phyloP scores from a whole-genome alignment of 129 eudicot species.

The Tanacetum coccineum region DNA sequence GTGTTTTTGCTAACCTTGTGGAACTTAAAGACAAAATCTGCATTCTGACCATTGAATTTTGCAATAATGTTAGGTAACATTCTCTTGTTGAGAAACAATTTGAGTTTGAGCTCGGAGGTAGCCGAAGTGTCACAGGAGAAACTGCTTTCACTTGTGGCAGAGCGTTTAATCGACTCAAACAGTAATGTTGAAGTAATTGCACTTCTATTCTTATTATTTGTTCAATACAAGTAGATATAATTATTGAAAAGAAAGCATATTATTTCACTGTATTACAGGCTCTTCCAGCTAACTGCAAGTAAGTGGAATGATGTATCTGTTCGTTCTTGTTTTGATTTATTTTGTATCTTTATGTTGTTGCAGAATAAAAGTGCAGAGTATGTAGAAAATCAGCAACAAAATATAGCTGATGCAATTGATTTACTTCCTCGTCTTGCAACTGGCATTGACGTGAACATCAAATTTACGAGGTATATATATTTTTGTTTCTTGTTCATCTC shows the following conservation, averaged over 20 bases:
- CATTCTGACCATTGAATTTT: slow-evolving; percentile 9
- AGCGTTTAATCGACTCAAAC: slow-evolving; percentile 79
- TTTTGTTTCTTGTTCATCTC: slow-evolving; percentile 11
- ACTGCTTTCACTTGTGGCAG: slow-evolving; percentile 85
- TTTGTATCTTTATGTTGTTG: slow-evolving; percentile 22
- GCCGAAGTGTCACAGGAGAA: slow-evolving; percentile 87
- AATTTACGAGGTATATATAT: slow-evolving; percentile 53
- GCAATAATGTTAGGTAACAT: slow-evolving; percentile 56
- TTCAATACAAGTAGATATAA: slow-evolving; percentile 8
- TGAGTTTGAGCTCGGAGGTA: slow-evolving; percentile 71
- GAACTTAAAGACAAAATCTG: neutral
- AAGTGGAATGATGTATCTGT: neutral
- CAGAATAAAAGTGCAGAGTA: slow-evolving; percentile 89
- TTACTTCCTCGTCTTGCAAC: slow-evolving; percentile 90
- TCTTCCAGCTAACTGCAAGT: slow-evolving; percentile 6
- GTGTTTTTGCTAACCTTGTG: neutral
- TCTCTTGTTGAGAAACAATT: slow-evolving; percentile 64
- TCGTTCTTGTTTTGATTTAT: neutral
- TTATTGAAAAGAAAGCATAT: slow-evolving; percentile 3
- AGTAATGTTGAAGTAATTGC: slow-evolving; percentile 58
- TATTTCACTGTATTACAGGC: neutral
- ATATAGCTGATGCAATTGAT: slow-evolving; percentile 89
- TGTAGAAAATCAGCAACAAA: slow-evolving; percentile 86
- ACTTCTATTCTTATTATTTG: slow-evolving; percentile 9
- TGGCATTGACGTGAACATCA: slow-evolving; percentile 91